Conservation (phyloP, 805 yeast species). For the Ogataea henricii region DNA sequence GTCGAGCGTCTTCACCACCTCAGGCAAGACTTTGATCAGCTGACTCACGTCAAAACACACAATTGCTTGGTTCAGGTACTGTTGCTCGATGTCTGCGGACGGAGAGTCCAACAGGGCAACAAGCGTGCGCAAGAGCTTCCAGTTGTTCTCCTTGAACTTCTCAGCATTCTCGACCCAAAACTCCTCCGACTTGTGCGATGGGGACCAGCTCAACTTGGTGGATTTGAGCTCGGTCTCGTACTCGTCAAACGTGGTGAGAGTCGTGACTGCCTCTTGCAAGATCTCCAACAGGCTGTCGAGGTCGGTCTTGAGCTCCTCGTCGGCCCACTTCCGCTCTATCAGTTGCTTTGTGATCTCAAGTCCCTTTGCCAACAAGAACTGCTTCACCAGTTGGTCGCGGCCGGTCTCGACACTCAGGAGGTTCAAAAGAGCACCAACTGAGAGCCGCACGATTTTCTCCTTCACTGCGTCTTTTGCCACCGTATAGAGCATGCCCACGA, state of each 20-base stretch:
- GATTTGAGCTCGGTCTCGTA: conserved; percentile 82
- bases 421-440: conserved; percentile 74
- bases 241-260: conserved; percentile 90
- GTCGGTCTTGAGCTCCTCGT: conserved; percentile 83
- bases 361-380: conserved; percentile 73
- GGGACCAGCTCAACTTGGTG: conserved; percentile 81
- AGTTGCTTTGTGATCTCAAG: conserved; percentile 66
- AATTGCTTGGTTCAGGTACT: conserved; percentile 50
- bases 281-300: conserved; percentile 56
- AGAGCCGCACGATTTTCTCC: conserved; percentile 84
- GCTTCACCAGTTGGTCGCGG: conserved; percentile 56
- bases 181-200: conserved; percentile 84
- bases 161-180: conserved; percentile 87
- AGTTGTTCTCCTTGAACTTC: conserved; percentile 75
- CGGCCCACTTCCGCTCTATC: conserved; percentile 89
- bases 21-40: conserved; percentile 63
- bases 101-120: conserved; percentile 48
- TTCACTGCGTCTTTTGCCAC: conserved; percentile 82
- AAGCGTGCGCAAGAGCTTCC: conserved; percentile 68
- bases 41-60: conserved; percentile 68
- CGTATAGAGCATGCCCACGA: conserved; percentile 52
- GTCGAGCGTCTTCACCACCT: conserved; percentile 54
- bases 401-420: conserved; percentile 45
- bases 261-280: conserved; percentile 72
- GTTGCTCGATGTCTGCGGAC: conserved; percentile 30